A percentile compares a stretch with the other conserved stretches of the same genome.
Evolutionary conservation across 345 rosid genomes (phyloP).

Genomic region (Viola odorata): DNA sequence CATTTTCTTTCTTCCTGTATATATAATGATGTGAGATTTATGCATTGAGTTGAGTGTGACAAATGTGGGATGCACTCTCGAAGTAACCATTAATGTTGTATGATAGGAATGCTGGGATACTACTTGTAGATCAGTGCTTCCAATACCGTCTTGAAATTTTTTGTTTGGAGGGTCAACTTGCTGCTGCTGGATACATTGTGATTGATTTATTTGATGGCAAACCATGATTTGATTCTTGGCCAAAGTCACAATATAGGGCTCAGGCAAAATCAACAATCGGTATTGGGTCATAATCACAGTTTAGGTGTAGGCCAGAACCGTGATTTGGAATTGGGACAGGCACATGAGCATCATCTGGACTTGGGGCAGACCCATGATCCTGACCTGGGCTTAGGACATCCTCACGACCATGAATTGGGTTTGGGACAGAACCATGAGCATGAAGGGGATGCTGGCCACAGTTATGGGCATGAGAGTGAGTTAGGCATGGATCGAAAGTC

Average conservation of each 20-base stretch:
- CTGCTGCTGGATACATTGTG: background rate
- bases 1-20: background rate
- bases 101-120: constrained; percentile 11
- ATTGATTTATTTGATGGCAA: constrained; percentile 45
- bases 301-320: constrained; percentile 60
- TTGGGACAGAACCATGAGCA: constrained; percentile 55
- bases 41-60: background rate
- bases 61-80: background rate
- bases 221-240: constrained; percentile 74
- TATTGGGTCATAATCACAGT: constrained; percentile 57
- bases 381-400: constrained; percentile 53
- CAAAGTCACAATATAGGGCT: constrained; percentile 54
- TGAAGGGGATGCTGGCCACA: constrained; percentile 49
- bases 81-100: background rate
- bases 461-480: constrained; percentile 46
- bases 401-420: constrained; percentile 50
- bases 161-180: constrained; percentile 4
- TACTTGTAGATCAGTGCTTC: background rate
- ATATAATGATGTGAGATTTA: background rate
- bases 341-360: constrained; percentile 54
- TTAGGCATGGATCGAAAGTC: constrained; percentile 50
- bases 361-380: constrained; percentile 56
- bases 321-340: constrained; percentile 56
- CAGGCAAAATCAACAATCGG: constrained; percentile 61
- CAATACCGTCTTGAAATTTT: background rate